Percentiles rank a stretch among this genome's conserved stretches.
phyloP scores from a whole-genome alignment of 441 rosid species.

The Gossypium gossypioides region DNA sequence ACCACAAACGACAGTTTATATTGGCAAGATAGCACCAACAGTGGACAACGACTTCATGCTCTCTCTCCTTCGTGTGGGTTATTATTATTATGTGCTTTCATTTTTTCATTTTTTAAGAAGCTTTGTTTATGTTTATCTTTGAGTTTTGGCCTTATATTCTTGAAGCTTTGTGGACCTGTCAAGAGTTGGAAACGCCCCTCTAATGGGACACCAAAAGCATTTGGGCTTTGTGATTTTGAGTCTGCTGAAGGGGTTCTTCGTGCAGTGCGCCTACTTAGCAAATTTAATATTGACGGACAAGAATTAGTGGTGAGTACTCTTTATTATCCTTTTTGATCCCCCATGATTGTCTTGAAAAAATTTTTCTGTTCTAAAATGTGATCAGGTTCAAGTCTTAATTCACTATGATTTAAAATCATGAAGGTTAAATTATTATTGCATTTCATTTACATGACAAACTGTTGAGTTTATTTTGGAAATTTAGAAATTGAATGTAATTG shows the following conservation, averaged over 20 bases:
- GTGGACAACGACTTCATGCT: conserved; percentile 86
- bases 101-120: background rate
- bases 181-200: conserved; percentile 88
- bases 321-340: background rate
- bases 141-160: conserved; percentile 14
- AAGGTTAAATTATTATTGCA: background rate
- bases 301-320: conserved; percentile 65
- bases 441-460: background rate
- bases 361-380: background rate
- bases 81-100: background rate
- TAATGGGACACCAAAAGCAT: conserved; percentile 73
- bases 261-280: conserved; percentile 78
- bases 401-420: background rate
- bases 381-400: background rate
- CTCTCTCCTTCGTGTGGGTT: conserved; percentile 40
- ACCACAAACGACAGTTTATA: conserved; percentile 90
- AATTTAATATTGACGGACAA: conserved; percentile 85
- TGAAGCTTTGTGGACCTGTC: conserved; percentile 87
- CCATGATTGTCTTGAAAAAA: background rate
- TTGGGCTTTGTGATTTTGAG: conserved; percentile 95
- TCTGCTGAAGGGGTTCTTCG: conserved; percentile 95
- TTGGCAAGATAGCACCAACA: conserved; percentile 85
- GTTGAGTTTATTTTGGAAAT: background rate
- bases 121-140: background rate
- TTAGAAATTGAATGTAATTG: background rate